phyloP scores from a whole-genome alignment of 139 green algal genomes.

The Chlamydomonas urium region DNA sequence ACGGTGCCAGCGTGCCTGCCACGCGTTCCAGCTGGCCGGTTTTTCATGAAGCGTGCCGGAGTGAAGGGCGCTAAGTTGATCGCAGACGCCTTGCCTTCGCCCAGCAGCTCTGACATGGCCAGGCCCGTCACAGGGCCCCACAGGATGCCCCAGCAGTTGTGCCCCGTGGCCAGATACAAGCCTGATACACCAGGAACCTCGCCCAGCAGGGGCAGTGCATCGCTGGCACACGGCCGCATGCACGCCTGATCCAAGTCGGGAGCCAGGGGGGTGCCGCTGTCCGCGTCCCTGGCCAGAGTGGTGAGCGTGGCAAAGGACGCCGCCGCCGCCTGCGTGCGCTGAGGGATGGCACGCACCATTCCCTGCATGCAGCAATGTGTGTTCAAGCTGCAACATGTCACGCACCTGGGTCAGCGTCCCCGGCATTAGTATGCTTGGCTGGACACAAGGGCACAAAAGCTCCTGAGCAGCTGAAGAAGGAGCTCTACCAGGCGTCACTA shows the following conservation, averaged over 20 bases:
- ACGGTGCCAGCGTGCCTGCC: slow-evolving; percentile 1
- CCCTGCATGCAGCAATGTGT: too few species aligned
- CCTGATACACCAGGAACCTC: background rate
- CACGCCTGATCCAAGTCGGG: slow-evolving; percentile 69
- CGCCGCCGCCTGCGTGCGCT: background rate
- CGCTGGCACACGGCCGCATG: slow-evolving; percentile 55
- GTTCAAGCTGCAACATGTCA: too few species aligned
- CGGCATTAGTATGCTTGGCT: too few species aligned
- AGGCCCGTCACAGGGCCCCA: slow-evolving; percentile 71
- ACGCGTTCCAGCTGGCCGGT: background rate
- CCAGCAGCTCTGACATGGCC: slow-evolving; percentile 59
- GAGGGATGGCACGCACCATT: background rate
- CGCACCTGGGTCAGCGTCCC: too few species aligned
- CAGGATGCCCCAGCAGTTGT: slow-evolving; percentile 74
- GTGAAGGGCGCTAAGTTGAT: slow-evolving; percentile 35
- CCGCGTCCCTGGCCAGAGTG: background rate
- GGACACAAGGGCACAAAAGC: too few species aligned
- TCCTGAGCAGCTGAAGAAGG: too few species aligned
- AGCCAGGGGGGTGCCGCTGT: too few species aligned
- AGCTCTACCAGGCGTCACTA: too few species aligned
- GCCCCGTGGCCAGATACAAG: slow-evolving; percentile 51
- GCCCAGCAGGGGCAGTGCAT: slow-evolving; percentile 62
- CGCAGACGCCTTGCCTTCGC: slow-evolving; percentile 25
- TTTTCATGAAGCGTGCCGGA: slow-evolving; percentile 30
- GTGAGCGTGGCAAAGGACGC: background rate